Conservation (phyloP, 2,329 filamentous ascomycete species). For the Ceratocystis albifundus region DNA sequence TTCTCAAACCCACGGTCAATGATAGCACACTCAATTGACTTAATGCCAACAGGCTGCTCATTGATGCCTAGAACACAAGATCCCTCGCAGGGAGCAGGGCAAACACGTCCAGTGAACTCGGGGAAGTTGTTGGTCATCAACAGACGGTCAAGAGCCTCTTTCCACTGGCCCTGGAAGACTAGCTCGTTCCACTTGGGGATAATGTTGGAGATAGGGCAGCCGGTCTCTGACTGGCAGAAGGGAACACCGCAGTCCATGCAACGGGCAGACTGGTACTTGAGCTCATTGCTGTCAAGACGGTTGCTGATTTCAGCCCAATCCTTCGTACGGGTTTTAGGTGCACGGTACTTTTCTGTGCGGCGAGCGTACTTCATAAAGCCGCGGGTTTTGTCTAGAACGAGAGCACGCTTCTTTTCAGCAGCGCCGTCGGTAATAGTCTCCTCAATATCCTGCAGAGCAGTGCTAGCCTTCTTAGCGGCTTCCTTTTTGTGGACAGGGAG, state of each 20-base stretch:
- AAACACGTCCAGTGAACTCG: conserved; percentile 93
- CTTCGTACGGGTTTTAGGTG: conserved; percentile 68
- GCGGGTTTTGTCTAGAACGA: conserved; percentile 93
- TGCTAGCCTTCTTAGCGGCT: conserved; percentile 37
- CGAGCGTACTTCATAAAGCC: conserved; percentile 97
- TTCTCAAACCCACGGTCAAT: conserved; percentile 95
- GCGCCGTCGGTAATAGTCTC: conserved; percentile 78
- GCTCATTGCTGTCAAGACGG: conserved; percentile 81
- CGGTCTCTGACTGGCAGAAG: conserved; percentile 93
- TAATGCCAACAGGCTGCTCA: conserved; percentile 93
- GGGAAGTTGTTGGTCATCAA: conserved; percentile 98
- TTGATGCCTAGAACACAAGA: conserved; percentile 94
- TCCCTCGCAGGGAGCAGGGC: conserved; percentile 90
- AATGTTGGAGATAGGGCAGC: conserved; percentile 93
- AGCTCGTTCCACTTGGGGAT: conserved; percentile 95
- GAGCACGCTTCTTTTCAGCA: conserved; percentile 79
- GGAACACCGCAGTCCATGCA: conserved; percentile 99
- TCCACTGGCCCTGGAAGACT: conserved; percentile 67
- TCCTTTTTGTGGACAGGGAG: conserved; percentile 64
- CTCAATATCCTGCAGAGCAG: conserved; percentile 65
- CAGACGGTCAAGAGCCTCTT: conserved; percentile 79
- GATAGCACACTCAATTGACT: conserved; percentile 95
- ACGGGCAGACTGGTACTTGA: conserved; percentile 91
- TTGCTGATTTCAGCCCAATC: conserved; percentile 88
- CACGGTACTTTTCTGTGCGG: conserved; percentile 84